A percentile compares a stretch with the other conserved stretches of the same genome.
phyloP scores from a whole-genome alignment of 164 flowering plant species.

The Magnolia kwangsiensis region DNA sequence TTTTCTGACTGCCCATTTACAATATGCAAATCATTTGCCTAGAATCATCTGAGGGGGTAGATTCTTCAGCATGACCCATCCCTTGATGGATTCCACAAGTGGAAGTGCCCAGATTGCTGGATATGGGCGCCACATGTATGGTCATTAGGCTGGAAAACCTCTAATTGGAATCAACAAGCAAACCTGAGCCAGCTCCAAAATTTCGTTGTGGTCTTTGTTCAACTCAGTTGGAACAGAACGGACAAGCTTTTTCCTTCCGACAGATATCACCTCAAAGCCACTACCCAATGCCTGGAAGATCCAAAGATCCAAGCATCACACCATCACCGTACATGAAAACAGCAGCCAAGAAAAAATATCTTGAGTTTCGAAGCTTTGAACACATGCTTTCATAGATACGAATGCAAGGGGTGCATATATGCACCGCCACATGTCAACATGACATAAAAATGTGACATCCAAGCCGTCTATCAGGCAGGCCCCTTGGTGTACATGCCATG shows the following conservation, averaged over 20 bases:
- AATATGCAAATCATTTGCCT: neutral
- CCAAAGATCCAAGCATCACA: neutral
- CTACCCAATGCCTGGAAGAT: constrained; percentile 70
- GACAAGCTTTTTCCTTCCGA: constrained; percentile 87
- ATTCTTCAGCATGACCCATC: neutral
- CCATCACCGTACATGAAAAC: neutral
- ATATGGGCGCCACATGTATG: neutral
- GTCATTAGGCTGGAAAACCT: neutral
- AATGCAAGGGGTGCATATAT: neutral
- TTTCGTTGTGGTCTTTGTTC: constrained; percentile 97
- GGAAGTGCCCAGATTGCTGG: neutral
- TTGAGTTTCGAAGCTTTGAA: neutral
- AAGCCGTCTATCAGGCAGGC: neutral
- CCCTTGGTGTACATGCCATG: neutral
- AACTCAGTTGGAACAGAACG: constrained; percentile 95
- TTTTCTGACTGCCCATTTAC: neutral
- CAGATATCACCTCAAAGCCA: constrained; percentile 92
- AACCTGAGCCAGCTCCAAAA: constrained; percentile 94
- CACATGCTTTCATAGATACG: neutral
- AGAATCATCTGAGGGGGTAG: neutral
- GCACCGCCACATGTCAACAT: neutral
- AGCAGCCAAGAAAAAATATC: neutral
- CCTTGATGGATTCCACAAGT: neutral
- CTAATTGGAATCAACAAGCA: neutral
- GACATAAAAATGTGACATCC: neutral